Evolutionary conservation across 345 rosid species (phyloP).

Genomic region (Firmiana major): DNA sequence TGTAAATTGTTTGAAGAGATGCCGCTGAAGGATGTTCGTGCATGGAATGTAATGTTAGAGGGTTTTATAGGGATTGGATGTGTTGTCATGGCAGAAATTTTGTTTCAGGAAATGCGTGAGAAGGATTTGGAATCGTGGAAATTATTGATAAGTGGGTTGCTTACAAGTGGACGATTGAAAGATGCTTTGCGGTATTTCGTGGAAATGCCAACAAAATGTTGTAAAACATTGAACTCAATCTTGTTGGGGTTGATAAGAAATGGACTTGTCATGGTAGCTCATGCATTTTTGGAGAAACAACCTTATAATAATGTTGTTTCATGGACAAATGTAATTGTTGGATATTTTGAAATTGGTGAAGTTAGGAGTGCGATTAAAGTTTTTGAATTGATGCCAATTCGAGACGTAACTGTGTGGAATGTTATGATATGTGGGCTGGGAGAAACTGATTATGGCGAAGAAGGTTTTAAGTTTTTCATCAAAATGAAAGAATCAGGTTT

Average conservation of each 20-base stretch:
- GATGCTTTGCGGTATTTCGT: conserved; percentile 24
- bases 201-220: conserved; percentile 38
- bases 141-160: conserved; percentile 27
- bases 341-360: conserved; percentile 35
- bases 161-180: conserved; percentile 10
- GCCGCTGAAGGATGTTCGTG: conserved; percentile 36
- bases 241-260: conserved; percentile 28
- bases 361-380: conserved; percentile 24
- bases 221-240: conserved; percentile 32
- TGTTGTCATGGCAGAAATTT: conserved; percentile 25
- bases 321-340: conserved; percentile 37
- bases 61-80: conserved; percentile 27
- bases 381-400: conserved; percentile 17
- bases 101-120: conserved; percentile 27
- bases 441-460: conserved; percentile 35
- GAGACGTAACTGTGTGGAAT: conserved; percentile 37
- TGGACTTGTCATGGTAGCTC: conserved; percentile 34
- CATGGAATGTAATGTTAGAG: conserved; percentile 36
- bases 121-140: conserved; percentile 39
- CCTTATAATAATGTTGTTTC: conserved; percentile 28
- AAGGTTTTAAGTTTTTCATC: conserved; percentile 33
- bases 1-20: conserved; percentile 30
- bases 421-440: conserved; percentile 40
- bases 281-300: conserved; percentile 30
- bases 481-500: conserved; percentile 31